Base-by-base conservation (phyloP, 1,284 basidiomycete genomes). In the Puccinia triticina region DNA sequence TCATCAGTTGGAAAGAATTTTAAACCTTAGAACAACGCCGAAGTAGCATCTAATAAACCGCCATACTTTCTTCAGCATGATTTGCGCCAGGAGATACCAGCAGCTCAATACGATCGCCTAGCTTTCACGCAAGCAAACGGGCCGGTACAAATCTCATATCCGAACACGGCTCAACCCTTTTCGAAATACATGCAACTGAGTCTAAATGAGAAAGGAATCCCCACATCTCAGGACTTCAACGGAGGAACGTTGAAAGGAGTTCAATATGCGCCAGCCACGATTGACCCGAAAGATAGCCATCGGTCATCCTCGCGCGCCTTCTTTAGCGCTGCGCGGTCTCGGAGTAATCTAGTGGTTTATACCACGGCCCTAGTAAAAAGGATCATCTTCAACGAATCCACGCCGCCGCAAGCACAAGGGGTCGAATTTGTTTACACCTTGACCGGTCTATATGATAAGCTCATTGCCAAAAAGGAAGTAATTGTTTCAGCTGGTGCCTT, bases 401-500 rank as follows among this genome's bases (percentile, higher is more conserved):
- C 34, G 26, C 69, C 59, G 11, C 74, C 74, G 4, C 74, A 57
- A 26, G 78, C 78, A 23, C 5, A 57, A 23, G 78, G 78, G 4
- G 37, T 80, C 43, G 69, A 80, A 43, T 71, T 80, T 64, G 59
- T 72, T 10, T 59, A 71, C 57, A 32, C 69, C 50, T 29, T 55
- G 8, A 57, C 53, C 18, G 46, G 50, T 14, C 14, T 14, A 3
- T 74, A 50, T 34, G 32, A 37, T n/a, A 74, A 53, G 21, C 53
- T 57, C 8, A 14, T 37, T 37, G 77, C 77, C 2, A 71, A 2
- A 21, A 84, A 84, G 71, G 86, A 87, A 73, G 84, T 86, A 59
- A 87, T 87, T 53, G 40, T 87, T 46, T 84, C 83, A 50, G 85
- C 85, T 4, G 86, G 86, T 40, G 84, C 86, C 16, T 85, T 87